Evolutionary conservation across 805 yeast species (phyloP), one percentile per base, ranked within the genome.

Genomic region (Starmerella stellata): DNA sequence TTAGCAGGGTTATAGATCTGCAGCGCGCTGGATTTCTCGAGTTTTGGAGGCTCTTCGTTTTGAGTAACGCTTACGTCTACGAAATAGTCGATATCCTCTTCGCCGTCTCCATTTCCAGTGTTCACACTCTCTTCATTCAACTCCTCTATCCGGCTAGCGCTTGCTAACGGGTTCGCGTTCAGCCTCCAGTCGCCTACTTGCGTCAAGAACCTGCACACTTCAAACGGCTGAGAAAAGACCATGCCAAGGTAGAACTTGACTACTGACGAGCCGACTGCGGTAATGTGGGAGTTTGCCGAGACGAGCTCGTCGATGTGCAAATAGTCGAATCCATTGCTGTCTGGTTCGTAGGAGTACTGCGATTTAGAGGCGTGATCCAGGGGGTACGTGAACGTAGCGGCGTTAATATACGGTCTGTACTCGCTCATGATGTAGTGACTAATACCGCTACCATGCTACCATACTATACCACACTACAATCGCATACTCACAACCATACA

Each of bases 221-320:
- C 95, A 56, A 85, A 75, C 2, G 98, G 96, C 57, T 90, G 95
- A 16, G 80, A 69, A 7, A 79, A 53, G 24, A 82, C 56, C 34
- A 75, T 72, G 43, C 73, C 74, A 39, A 72, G 56, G 60, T 90
- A 87, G 46, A 74, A 76, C 46, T 72, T 71, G 37, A 74, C 50
- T 44, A 81, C 72, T 34, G 78, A 72, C 53, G 68, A 63, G 19
- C 73, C 57, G 42, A 82, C 62, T 30, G 74, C 70, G 38, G 66
- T 63, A 4, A 74, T 64, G 64, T 49, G 78, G 57, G 52, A 74
- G 72, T 45, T 46, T 61, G 62, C 52, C 42, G 44, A 64, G 7
- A 37, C 46, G 13, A 43, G 28, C 24, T 42, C 50, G 16, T 39
- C 49, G 48, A 38, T 42, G 34, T 54, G 56, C 33, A 55, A 44